A percentile compares a stretch with the other conserved stretches of the same genome.
phyloP scores from a whole-genome alignment of 1,139 yeast species.

The Petasospora rhodanensis region DNA sequence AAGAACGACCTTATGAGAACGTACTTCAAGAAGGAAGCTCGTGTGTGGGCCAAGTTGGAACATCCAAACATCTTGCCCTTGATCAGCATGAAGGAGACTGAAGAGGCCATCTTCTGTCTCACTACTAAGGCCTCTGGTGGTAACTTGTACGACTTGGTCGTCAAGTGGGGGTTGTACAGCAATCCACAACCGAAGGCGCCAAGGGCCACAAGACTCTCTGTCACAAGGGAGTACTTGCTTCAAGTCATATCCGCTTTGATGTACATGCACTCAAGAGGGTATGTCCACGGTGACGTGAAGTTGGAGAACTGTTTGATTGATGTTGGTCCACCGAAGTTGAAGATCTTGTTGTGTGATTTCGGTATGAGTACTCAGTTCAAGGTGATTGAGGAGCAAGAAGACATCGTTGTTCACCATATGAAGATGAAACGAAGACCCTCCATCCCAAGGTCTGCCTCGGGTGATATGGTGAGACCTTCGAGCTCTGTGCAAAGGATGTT shows the following conservation, averaged over 20 bases:
- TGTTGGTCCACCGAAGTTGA: conserved; percentile 27
- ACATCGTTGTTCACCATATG: conserved; percentile 9
- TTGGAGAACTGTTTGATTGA: conserved; percentile 77
- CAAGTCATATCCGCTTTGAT: conserved; percentile 60
- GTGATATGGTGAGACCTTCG: conserved; percentile 13
- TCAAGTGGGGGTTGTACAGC: conserved; percentile 56
- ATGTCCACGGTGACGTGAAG: conserved; percentile 88
- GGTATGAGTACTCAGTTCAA: conserved; percentile 58
- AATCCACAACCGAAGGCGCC: conserved; percentile 21
- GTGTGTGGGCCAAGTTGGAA: conserved; percentile 65
- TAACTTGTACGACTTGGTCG: conserved; percentile 72
- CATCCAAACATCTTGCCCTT: conserved; percentile 67
- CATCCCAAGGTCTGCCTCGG: conserved; percentile 45
- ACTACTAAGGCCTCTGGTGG: conserved; percentile 75
- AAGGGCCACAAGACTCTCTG: conserved; percentile 28
- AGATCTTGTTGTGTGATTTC: conserved; percentile 70
- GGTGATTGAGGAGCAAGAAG: conserved; percentile 29
- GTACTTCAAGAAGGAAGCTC: conserved; percentile 66
- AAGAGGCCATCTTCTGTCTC: conserved; percentile 63
- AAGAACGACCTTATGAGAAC: conserved; percentile 39
- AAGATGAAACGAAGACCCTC: conserved; percentile 25
- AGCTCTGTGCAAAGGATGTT: conserved; percentile 24
- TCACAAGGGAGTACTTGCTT: conserved; percentile 34
- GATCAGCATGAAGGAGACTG: conserved; percentile 56
- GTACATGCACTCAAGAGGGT: conserved; percentile 68